Conservation (phyloP, 331 rosid genomes). For the Quercus phellos region DNA sequence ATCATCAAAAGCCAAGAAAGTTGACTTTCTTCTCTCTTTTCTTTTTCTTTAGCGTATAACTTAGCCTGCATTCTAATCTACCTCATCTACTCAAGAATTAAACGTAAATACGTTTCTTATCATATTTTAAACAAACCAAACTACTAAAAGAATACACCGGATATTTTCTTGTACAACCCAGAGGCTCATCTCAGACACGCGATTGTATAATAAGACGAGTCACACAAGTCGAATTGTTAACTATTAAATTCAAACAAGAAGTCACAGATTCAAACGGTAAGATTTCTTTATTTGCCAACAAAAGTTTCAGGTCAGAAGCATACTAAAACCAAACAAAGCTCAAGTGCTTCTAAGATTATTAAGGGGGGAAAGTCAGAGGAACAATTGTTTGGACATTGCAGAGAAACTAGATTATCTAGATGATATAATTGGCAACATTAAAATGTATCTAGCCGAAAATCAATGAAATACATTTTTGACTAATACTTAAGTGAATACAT, state of each 20-base stretch:
- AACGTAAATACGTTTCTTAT: not conserved
- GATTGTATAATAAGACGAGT: not conserved
- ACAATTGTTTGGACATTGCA: too few relatives aligned
- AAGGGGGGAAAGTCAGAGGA: too few relatives aligned
- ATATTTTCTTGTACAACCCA: not conserved
- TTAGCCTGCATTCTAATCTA: not conserved
- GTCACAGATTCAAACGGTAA: not conserved
- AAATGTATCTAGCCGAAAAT: too few relatives aligned
- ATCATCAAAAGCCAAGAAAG: conserved; percentile 12
- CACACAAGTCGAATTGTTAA: not conserved
- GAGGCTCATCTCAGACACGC: not conserved
- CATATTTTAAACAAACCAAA: not conserved
- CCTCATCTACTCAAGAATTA: not conserved
- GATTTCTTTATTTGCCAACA: not conserved
- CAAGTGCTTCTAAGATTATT: not conserved
- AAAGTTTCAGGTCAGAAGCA: not conserved
- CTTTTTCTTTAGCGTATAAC: not conserved
- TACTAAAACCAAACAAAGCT: not conserved
- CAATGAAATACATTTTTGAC: too few relatives aligned
- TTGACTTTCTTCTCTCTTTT: not conserved
- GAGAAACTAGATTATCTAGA: too few relatives aligned
- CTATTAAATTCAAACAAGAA: not conserved
- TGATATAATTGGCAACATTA: too few relatives aligned
- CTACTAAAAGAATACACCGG: not conserved
- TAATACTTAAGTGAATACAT: too few relatives aligned